Evolutionary conservation across 2,329 filamentous ascomycete genomes (phyloP).

Genomic region (Ascochyta rabiei): DNA sequence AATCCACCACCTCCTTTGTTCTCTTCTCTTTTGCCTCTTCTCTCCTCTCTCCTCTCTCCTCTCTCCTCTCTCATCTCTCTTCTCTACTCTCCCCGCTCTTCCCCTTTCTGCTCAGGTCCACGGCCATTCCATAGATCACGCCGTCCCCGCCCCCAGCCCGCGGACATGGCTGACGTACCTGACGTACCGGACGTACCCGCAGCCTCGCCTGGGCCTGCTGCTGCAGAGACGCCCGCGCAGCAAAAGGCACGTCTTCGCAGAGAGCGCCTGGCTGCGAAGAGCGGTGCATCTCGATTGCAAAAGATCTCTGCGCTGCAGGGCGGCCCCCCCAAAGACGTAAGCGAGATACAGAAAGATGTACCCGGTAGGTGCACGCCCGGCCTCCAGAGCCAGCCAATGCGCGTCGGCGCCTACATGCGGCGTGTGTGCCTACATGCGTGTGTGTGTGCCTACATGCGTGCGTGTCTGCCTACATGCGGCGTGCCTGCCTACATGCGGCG

Average conservation of each 20-base stretch:
- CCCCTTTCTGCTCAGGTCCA: background rate
- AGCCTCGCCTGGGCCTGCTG: constrained; percentile 21
- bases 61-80: too few species aligned
- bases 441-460: too few species aligned
- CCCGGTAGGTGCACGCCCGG: constrained; percentile 32
- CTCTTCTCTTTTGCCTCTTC: too few species aligned
- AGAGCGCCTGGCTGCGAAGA: constrained; percentile 79
- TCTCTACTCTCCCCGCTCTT: too few species aligned
- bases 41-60: too few species aligned
- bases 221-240: constrained; percentile 51
- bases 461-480: too few species aligned
- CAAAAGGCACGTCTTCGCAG: constrained; percentile 74
- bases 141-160: background rate
- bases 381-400: background rate
- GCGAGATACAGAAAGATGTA: constrained; percentile 43
- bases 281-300: constrained; percentile 72
- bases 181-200: constrained; percentile 33
- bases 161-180: too few species aligned
- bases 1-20: constrained; percentile 1
- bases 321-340: constrained; percentile 51
- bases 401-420: background rate
- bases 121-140: background rate
- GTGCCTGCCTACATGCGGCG: too few species aligned
- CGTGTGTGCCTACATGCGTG: background rate
- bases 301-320: constrained; percentile 74